These are phyloP conservation scores for Lolium rigidum DNA, from an alignment of 176 grass and related monocot species.

Conservation along the genomic window DNA sequence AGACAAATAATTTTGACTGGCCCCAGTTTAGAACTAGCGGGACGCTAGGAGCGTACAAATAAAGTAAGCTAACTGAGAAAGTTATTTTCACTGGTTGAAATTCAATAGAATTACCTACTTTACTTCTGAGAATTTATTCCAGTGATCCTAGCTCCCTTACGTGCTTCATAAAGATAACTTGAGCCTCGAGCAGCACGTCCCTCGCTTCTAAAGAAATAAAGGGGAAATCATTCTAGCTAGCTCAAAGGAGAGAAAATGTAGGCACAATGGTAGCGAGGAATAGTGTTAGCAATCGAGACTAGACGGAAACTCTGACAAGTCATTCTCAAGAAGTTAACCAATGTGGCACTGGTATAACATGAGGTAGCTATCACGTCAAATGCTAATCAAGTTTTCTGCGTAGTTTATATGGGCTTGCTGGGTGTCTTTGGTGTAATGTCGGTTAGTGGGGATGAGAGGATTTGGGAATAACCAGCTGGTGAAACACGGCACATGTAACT, in stretches of 20 bases:
- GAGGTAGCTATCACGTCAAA: neutral
- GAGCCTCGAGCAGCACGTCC: neutral
- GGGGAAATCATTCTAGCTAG: neutral
- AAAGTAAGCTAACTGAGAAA: neutral
- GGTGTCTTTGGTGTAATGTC: neutral
- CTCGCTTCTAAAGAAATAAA: neutral
- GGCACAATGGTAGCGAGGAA: neutral
- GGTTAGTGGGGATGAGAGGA: neutral
- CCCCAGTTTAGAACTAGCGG: neutral
- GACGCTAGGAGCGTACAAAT: neutral
- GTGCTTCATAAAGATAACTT: neutral
- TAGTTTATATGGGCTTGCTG: neutral
- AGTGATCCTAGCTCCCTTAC: neutral
- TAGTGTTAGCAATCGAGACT: neutral
- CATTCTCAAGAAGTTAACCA: neutral
- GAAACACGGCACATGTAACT: no score
- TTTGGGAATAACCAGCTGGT: neutral
- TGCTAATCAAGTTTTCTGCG: neutral
- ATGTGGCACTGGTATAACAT: neutral
- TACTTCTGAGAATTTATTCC: neutral
- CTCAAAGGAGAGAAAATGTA: no score
- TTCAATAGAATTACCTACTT: neutral
- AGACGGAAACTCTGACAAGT: neutral
- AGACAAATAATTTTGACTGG: neutral
- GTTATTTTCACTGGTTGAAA: neutral